Base-by-base conservation (phyloP, 352 stramenopile species). In the Globisporangium ultimum region DNA sequence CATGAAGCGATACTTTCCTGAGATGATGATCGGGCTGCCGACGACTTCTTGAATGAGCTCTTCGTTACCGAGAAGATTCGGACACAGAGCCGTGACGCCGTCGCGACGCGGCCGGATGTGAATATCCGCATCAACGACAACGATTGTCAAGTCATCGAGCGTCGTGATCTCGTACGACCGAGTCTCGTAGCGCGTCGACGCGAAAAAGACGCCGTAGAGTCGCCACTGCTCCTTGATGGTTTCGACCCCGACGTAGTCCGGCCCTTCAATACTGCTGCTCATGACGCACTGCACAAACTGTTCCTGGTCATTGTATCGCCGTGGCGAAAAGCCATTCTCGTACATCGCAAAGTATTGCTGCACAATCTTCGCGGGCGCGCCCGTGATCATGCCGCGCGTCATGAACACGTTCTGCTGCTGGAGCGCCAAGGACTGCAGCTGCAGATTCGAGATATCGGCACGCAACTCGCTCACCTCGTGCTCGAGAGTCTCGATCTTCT, bases 261-360 rank as follows among this genome's bases (percentile, higher is more conserved):
- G 77, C 0, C 78, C 80, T n/a, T 60, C 43, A 3, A 84, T 64
- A 15, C 71, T 28, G 17, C 54, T 60, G 28, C 56, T 76, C 80
- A 87, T 88, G 50, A 77, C 60, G 22, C 72, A 64, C 15, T 79
- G 76, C 11, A 89, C 38, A 42, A 89, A 88, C 10, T 68, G 48
- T 45, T 90, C 72, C 53, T 88, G 76, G 12, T 73, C 53, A 0
- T 40, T 24, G 38, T 61, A 21, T 7, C 55, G 49, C n/a, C 53
- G 38, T 40, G 53, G 18, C 13, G 63, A 72, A 28, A 74, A 74
- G 18, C 80, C 78, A 43, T 73, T 67, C 61, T 85, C 66, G 52
- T 84, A 89, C 32, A 80, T 48, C 2, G 66, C 64, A 48, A 88
- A 78, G 52, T 87, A 89, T 49, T 88, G 78, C 49, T 70, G 68